phyloP scores from a whole-genome alignment of 768 basidiomycete genomes.

The Tulasnella sp. region DNA sequence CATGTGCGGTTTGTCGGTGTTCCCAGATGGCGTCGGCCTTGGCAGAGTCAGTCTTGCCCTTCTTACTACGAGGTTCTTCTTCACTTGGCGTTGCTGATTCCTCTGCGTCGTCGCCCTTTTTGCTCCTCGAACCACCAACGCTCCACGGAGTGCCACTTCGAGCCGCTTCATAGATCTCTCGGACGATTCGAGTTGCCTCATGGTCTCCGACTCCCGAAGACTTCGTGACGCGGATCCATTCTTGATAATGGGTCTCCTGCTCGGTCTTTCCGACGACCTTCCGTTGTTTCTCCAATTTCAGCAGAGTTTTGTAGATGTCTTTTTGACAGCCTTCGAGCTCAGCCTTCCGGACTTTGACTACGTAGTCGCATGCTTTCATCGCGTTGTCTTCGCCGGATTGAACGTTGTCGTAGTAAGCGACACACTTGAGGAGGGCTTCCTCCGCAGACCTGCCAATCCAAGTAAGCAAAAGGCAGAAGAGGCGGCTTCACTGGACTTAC shows the following conservation, averaged over 20 bases:
- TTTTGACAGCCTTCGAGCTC: conserved; percentile 73
- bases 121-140: not conserved
- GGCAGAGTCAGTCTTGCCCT: conserved; percentile 46
- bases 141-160: conserved; percentile 42
- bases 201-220: conserved; percentile 62
- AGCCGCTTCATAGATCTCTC: conserved; percentile 39
- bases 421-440: conserved; percentile 89
- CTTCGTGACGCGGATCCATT: conserved; percentile 61
- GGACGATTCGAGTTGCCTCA: conserved; percentile 59
- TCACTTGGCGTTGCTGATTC: not conserved
- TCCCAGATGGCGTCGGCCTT: conserved; percentile 57
- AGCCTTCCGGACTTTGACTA: conserved; percentile 69
- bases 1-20: conserved; percentile 80
- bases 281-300: conserved; percentile 59
- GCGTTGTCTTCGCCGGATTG: conserved; percentile 61
- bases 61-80: conserved; percentile 32
- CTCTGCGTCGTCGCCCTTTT: conserved; percentile 20
- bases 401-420: conserved; percentile 80
- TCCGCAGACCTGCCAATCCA: conserved; percentile 58
- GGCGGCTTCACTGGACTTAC: conserved; percentile 37
- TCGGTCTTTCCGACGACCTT: conserved; percentile 49
- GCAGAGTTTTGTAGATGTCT: conserved; percentile 60
- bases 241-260: conserved; percentile 67
- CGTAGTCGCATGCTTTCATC: conserved; percentile 87
- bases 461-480: not conserved